phyloP scores from a whole-genome alignment of 2,329 filamentous ascomycete genomes.

The Teratosphaeria pseudoeucalypti region DNA sequence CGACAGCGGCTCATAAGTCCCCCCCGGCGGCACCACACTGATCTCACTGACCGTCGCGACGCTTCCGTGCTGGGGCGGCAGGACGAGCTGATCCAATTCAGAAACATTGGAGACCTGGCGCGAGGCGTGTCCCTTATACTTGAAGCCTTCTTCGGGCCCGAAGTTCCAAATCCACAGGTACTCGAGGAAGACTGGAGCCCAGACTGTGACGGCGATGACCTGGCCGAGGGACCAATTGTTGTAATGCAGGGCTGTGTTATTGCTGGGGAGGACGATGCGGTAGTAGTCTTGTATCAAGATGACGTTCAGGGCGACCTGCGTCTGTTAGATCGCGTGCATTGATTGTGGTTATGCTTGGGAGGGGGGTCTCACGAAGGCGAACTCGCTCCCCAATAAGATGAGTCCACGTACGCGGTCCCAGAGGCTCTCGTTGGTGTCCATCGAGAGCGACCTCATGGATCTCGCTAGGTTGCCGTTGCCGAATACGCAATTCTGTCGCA shows the following conservation, averaged over 20 bases:
- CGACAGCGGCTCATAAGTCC: background rate
- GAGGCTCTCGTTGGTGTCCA: conserved; percentile 2
- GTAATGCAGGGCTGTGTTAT: conserved; percentile 4
- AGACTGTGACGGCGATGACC: conserved; percentile 8
- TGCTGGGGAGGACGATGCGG: conserved; percentile 3
- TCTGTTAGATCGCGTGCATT: background rate
- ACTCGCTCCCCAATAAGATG: conserved; percentile 5
- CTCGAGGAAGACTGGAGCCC: conserved; percentile 5
- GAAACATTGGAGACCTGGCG: background rate
- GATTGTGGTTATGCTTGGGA: background rate
- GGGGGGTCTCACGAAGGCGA: conserved; percentile 1
- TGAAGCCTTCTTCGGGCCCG: conserved; percentile 2
- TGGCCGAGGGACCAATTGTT: conserved; percentile 9
- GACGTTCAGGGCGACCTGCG: background rate
- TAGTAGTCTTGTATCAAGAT: conserved; percentile 4
- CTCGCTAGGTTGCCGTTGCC: background rate
- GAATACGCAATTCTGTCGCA: too few species aligned
- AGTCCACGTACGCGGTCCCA: background rate
- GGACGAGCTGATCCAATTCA: background rate
- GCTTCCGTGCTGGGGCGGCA: background rate
- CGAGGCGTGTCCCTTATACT: background rate
- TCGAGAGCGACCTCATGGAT: background rate
- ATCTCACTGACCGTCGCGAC: background rate
- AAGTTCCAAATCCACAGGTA: conserved; percentile 2
- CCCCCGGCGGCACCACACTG: background rate